phyloP scores from a whole-genome alignment of 2,329 filamentous ascomycete species.

The Epichloe sylvatica region DNA sequence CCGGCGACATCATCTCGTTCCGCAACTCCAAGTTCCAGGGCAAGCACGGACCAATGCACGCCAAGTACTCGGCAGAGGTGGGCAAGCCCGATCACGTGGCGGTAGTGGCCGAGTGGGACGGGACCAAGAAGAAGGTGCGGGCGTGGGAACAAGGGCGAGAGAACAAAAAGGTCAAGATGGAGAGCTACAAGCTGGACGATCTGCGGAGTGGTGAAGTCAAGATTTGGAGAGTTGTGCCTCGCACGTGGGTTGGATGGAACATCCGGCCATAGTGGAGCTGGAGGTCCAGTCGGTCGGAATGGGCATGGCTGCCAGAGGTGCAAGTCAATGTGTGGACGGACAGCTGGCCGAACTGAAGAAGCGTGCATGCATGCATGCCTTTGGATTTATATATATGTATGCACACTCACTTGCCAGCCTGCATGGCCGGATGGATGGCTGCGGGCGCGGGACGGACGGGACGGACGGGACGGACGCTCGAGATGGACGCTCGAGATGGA shows the following conservation, averaged over 20 bases:
- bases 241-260: slow-evolving; percentile 86
- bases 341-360: not conserved
- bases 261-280: slow-evolving; percentile 36
- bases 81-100: slow-evolving; percentile 82
- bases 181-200: slow-evolving; percentile 90
- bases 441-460: too few relatives aligned
- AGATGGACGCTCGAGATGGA: too few relatives aligned
- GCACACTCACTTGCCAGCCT: not conserved
- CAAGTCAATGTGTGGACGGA: slow-evolving; percentile 3
- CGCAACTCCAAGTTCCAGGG: slow-evolving; percentile 91
- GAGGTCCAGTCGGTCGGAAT: slow-evolving; percentile 5
- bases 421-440: too few relatives aligned
- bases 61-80: slow-evolving; percentile 80
- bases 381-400: not conserved
- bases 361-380: not conserved
- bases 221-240: slow-evolving; percentile 90
- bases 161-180: slow-evolving; percentile 85
- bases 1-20: slow-evolving; percentile 84
- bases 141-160: slow-evolving; percentile 93
- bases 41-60: slow-evolving; percentile 88
- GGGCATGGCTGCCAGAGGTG: slow-evolving; percentile 4
- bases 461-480: too few relatives aligned
- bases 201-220: slow-evolving; percentile 86
- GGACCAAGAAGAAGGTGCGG: slow-evolving; percentile 92
- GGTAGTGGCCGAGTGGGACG: slow-evolving; percentile 92